phyloP scores from a whole-genome alignment of 2,329 filamentous ascomycete species.

The Cryoendolithus antarcticus region DNA sequence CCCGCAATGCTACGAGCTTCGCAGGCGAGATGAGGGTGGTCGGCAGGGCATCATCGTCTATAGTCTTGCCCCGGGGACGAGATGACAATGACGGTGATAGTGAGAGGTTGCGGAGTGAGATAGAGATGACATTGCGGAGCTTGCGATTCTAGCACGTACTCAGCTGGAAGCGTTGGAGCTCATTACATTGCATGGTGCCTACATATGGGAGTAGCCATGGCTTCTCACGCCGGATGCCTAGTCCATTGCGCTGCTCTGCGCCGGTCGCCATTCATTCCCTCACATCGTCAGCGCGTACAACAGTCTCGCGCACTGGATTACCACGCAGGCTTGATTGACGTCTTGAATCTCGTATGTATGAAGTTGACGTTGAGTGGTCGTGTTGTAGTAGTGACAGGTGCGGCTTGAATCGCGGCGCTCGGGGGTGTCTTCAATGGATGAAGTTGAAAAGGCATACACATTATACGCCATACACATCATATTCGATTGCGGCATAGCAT shows the following conservation, averaged over 20 bases:
- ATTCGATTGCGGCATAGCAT: too few species aligned
- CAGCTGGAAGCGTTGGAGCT: not conserved
- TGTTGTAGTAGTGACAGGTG: too few species aligned
- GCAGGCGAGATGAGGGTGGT: slow-evolving; percentile 53
- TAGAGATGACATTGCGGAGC: slow-evolving; percentile 73
- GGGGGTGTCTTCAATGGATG: too few species aligned
- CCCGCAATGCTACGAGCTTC: slow-evolving; percentile 48
- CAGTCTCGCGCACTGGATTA: too few species aligned
- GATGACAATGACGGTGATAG: slow-evolving; percentile 42
- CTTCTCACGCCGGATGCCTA: slow-evolving; percentile 28
- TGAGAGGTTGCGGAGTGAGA: slow-evolving; percentile 76
- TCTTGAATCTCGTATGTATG: too few species aligned
- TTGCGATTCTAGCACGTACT: slow-evolving; percentile 57
- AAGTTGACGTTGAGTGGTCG: too few species aligned
- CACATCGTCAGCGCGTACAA: not conserved
- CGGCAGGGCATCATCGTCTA: slow-evolving; percentile 64
- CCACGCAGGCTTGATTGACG: too few species aligned
- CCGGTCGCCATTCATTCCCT: slow-evolving; percentile 11
- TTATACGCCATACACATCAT: too few species aligned
- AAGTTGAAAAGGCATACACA: too few species aligned
- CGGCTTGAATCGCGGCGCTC: too few species aligned
- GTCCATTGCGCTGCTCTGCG: slow-evolving; percentile 1
- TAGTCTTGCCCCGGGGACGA: slow-evolving; percentile 45
- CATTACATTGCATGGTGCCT: slow-evolving; percentile 6
- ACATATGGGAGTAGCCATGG: slow-evolving; percentile 43